Evolutionary conservation across 2,329 filamentous ascomycete genomes (phyloP), one percentile per base, ranked within the genome.

Genomic region (Neonectria punicea): DNA sequence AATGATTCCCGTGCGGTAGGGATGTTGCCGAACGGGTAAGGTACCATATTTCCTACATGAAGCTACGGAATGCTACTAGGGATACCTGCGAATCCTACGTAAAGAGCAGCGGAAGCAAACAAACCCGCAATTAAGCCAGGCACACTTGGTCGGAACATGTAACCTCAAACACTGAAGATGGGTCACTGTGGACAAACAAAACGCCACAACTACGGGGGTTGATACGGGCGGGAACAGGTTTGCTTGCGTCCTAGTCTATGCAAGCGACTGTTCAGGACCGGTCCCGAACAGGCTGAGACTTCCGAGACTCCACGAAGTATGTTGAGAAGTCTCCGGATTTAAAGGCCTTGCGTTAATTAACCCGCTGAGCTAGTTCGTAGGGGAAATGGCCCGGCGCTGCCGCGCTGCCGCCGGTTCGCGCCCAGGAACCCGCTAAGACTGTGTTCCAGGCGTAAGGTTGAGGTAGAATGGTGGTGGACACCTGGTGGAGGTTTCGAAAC

Each of bases 401-500:
- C 36, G 43, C 50, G 53, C 53, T 46, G 36, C n/a, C 28, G 47
- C 46, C 28, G 46, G 51, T 57, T 57, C 30, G 59, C 36, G 22
- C 18, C 39, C 36, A 55, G 53, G 53, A 30, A 63, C 56, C 56
- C 55, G 58, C 58, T 61, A 49, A 16, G 51, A 49, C 22, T 32
- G 58, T 22, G 39, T 51, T 18, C 46, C 54, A 34, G 34, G 22
- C 16, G 25, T 51, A 56, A 59, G 22, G 43, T 50, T 46, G 39
- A 41, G 10, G 39, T 41, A 18, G 54, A 58, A 59, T 51, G 55
- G 50, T 56, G 61, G 56, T 55, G 56, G 61, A 46, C 50, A 49
- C 41, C 41, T 44, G 59, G 71, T 69, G 69, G 71, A 46, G 66
- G 69, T 73, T 73, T 73, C 71, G 71, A 73, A 73, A 72, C 71